Conservation (phyloP, 2,329 filamentous ascomycete genomes). For the Epichloe amarillans region DNA sequence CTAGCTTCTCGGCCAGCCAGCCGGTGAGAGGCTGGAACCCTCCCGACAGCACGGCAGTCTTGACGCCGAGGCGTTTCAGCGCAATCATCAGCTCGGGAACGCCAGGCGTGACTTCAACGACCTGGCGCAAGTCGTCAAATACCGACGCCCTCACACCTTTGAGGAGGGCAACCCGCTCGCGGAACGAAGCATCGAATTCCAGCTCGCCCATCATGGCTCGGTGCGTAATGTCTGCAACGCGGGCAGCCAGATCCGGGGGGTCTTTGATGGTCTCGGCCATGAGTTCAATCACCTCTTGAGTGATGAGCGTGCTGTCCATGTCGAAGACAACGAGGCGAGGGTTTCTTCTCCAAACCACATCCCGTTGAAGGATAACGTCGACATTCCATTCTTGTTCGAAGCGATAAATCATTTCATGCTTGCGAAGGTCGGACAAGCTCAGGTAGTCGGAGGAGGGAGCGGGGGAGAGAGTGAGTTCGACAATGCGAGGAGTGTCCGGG, state of each 20-base stretch:
- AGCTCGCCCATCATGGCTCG: slow-evolving; percentile 94
- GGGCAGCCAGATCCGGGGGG: slow-evolving; percentile 56
- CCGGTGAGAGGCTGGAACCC: slow-evolving; percentile 81
- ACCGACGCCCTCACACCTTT: slow-evolving; percentile 68
- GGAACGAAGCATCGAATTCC: slow-evolving; percentile 76
- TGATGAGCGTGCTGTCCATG: slow-evolving; percentile 96
- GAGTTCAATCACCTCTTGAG: slow-evolving; percentile 95
- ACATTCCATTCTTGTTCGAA: slow-evolving; percentile 87
- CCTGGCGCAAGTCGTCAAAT: slow-evolving; percentile 61
- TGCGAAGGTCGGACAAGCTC: slow-evolving; percentile 55
- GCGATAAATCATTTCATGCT: slow-evolving; percentile 67
- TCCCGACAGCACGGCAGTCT: slow-evolving; percentile 81
- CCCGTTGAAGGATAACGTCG: slow-evolving; percentile 64
- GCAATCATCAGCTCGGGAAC: slow-evolving; percentile 61
- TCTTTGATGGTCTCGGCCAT: slow-evolving; percentile 66
- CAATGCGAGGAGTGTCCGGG: slow-evolving; percentile 45
- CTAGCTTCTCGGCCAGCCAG: slow-evolving; percentile 71
- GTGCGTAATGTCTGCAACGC: slow-evolving; percentile 80
- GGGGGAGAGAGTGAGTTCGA: slow-evolving; percentile 54
- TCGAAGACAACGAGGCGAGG: slow-evolving; percentile 89
- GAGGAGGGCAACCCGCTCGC: slow-evolving; percentile 66
- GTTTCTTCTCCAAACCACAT: slow-evolving; percentile 61
- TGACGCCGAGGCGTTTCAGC: slow-evolving; percentile 67
- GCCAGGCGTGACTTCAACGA: slow-evolving; percentile 71
- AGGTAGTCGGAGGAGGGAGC: slow-evolving; percentile 49